Conservation (phyloP, 2,329 filamentous ascomycete species). For the Stachybotrys echinatus region DNA sequence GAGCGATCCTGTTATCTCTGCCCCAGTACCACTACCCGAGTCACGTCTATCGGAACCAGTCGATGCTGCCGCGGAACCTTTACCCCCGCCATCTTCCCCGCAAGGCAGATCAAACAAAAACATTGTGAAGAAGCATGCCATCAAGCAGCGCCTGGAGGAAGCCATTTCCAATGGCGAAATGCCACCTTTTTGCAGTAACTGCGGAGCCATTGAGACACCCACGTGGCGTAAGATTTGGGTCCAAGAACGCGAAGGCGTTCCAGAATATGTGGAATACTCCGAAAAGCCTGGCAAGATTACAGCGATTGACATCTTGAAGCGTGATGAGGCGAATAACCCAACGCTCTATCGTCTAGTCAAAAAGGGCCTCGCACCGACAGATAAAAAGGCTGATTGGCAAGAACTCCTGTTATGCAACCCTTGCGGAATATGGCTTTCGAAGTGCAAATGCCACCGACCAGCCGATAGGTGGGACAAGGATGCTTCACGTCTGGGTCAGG, state of each 20-base stretch:
- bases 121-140: slow-evolving; percentile 56
- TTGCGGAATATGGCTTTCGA: slow-evolving; percentile 91
- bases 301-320: slow-evolving; percentile 63
- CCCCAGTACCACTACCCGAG: slow-evolving; percentile 25
- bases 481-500: slow-evolving; percentile 44
- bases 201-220: slow-evolving; percentile 90
- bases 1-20: slow-evolving; percentile 37
- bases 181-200: slow-evolving; percentile 87
- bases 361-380: slow-evolving; percentile 58
- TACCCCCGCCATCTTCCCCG: slow-evolving; percentile 30
- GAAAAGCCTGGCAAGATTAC: slow-evolving; percentile 69
- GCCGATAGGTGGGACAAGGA: slow-evolving; percentile 75
- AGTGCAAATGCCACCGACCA: slow-evolving; percentile 80
- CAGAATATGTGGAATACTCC: slow-evolving; percentile 64
- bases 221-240: slow-evolving; percentile 93
- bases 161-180: slow-evolving; percentile 74
- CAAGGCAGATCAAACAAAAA: slow-evolving; percentile 56
- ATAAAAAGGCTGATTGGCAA: slow-evolving; percentile 63
- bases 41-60: slow-evolving; percentile 25
- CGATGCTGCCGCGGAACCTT: neutral
- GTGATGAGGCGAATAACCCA: slow-evolving; percentile 57
- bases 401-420: slow-evolving; percentile 85
- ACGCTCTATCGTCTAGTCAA: slow-evolving; percentile 71
- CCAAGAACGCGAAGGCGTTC: slow-evolving; percentile 66
- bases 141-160: slow-evolving; percentile 52